Base-by-base conservation (phyloP, 2,329 filamentous ascomycete species). In the Chalara sp. region DNA sequence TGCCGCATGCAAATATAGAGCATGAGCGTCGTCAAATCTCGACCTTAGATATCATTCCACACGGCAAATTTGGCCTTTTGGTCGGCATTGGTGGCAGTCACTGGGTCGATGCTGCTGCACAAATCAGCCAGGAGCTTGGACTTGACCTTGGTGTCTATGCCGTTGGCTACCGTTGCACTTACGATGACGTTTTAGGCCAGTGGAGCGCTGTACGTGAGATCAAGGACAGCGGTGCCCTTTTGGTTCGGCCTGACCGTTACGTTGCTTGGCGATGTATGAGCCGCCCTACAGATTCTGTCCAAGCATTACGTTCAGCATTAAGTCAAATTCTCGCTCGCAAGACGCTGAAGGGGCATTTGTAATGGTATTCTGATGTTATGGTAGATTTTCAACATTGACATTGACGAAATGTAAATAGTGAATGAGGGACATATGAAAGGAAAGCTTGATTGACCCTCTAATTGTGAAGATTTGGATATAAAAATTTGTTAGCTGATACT, bases 1-100 rank as follows among this genome's bases (percentile, higher is more conserved):
- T 84, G 28, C 82, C 83, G 5, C 82, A 86, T 63, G 80, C 71
- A 0, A 85, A 82, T 82, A 65, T 85, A 12, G 78, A 81, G 64
- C 71, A 70, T 21, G 58, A 68, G 6, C 65, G 66, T 7, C 60
- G 70, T 48, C 66, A 67, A 11, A 65, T 78, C 13, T 83, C 79
- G 1, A 84, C 80, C 0, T 74, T 80, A 44, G 81, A 85, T 61
- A 64, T 85, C 1, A 77, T 77, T 0, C 81, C 81, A 0, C 70
- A 82, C 46, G 76, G 78, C 1, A 57, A 58, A 0, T 83, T 81
- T 59, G 67, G 63, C 10, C 58, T 80, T 2, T 61, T 80, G 6
- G 77, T 75, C 0, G 79, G 81, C 0, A 72, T 77, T n/a, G 78
- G 79, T 1, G 80, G 80, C 1, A 67, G 71, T 2, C 64, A 55